These are phyloP conservation scores for Gaertneriomyces semiglobifer DNA, from an alignment of 192 early-diverging fungal genomes.

Conservation along the genomic window DNA sequence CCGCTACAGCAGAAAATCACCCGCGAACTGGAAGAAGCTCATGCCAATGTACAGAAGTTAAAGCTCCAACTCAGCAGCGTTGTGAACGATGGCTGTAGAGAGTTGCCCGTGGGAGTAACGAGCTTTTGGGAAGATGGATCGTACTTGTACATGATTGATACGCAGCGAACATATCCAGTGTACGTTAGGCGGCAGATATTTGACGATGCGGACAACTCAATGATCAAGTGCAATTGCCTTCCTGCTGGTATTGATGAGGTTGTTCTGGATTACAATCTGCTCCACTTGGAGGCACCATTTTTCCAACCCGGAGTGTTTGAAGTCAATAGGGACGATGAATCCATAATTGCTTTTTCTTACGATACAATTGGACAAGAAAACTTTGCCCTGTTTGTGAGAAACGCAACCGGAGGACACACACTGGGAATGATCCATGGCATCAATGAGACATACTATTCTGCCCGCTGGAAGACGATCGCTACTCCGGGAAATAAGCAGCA, in stretches of 20 bases:
- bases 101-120: neutral
- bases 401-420: slow-evolving; percentile 12
- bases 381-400: slow-evolving; percentile 24
- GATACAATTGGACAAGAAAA: slow-evolving; percentile 38
- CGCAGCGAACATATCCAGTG: slow-evolving; percentile 1
- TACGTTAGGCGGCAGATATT: neutral
- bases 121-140: slow-evolving; percentile 30
- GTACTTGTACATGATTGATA: slow-evolving; percentile 27
- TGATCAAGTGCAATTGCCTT: neutral
- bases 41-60: neutral
- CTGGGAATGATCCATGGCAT: neutral
- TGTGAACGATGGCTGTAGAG: neutral
- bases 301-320: slow-evolving; percentile 43
- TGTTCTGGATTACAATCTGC: slow-evolving; percentile 23
- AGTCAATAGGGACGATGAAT: slow-evolving; percentile 21
- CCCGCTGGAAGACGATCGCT: slow-evolving; percentile 26
- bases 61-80: neutral
- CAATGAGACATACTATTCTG: slow-evolving; percentile 38
- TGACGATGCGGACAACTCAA: neutral
- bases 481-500: neutral
- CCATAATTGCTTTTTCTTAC: slow-evolving; percentile 38
- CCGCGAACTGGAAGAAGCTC: slow-evolving; percentile 6
- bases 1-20: slow-evolving; percentile 11
- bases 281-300: slow-evolving; percentile 15
- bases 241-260: slow-evolving; percentile 4